These are phyloP conservation scores for Coniochaeta pulveracea DNA, from an alignment of 2,329 filamentous ascomycete species.

Conservation along the genomic window DNA sequence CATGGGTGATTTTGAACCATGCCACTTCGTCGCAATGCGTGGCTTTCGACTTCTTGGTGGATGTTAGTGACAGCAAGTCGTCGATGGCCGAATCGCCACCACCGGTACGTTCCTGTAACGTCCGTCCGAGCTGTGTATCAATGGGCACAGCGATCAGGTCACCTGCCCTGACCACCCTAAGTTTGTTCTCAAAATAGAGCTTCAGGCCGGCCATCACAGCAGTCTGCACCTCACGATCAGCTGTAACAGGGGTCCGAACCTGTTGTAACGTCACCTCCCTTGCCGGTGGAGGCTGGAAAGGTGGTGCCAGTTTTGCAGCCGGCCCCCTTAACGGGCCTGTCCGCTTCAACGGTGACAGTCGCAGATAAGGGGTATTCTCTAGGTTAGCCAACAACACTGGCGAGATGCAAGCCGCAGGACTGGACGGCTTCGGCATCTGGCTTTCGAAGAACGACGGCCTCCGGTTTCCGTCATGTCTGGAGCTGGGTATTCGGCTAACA, in stretches of 20 bases:
- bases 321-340: constrained; percentile 34
- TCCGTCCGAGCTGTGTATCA: constrained; percentile 72
- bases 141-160: constrained; percentile 85
- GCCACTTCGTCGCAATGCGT: constrained; percentile 52
- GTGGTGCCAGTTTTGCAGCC: constrained; percentile 42
- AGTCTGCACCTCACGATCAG: constrained; percentile 74
- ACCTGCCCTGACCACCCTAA: constrained; percentile 72
- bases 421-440: constrained; percentile 49
- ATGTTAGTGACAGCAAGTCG: constrained; percentile 50
- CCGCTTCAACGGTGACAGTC: constrained; percentile 59
- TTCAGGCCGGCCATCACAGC: constrained; percentile 81
- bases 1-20: constrained; percentile 85
- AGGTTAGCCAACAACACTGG: constrained; percentile 83
- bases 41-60: constrained; percentile 18
- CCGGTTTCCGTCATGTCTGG: constrained; percentile 34
- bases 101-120: constrained; percentile 60
- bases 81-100: constrained; percentile 58
- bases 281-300: constrained; percentile 46
- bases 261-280: constrained; percentile 80
- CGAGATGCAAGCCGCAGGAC: constrained; percentile 62
- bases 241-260: constrained; percentile 78
- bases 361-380: constrained; percentile 65
- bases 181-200: constrained; percentile 73
- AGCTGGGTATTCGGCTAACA: constrained; percentile 48
- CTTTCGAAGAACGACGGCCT: constrained; percentile 55